Evolutionary conservation across 2,329 filamentous ascomycete species (phyloP), one percentile per base, ranked within the genome.

Genomic region (Chalaropsis thielavioides): DNA sequence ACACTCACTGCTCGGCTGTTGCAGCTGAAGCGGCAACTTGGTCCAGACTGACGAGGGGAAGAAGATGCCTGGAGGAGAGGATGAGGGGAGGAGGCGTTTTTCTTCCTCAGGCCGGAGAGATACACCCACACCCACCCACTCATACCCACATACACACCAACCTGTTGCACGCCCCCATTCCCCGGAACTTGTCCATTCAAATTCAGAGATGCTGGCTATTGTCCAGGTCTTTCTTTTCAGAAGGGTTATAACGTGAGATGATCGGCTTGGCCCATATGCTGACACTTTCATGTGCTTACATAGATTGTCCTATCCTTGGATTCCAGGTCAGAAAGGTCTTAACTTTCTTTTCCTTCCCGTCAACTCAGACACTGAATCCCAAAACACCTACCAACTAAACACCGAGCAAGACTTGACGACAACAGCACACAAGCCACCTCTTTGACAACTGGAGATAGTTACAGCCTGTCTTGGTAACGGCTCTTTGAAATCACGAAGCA

Each of bases 271-370:
- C 54, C 54, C 54, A 38, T 58, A 10, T 58, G 54, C 54, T 58
- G 54, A 58, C 54, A 35, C 31, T 35, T 58, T 35, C 13, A 58
- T 19, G 31, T 19, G 24, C 27, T 58, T 58, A 58, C 54, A 31
- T 58, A 58, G 54, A 58, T 8, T 35, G 13, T 38, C 54, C 54
- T 35, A 5, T 38, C 54, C 54, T 58, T 58, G 31, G 24, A 58
- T 58, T 4, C 54, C 27, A 58, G 31, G 27, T 58, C 27, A 35
- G 24, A 17, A 58, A 58, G 54, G 54, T 58, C 24, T 58, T 15
- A 58, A 58, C 27, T 35, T 58, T 58, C 31, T 58, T 58, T 56
- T 38, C 54, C 27, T 58, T 58, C 54, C 54, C 54, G 54, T 58
- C 10, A n/a, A 38, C 54, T 58, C 54, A 58, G 54, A 58, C 54